A percentile compares a stretch with the other conserved stretches of the same genome.
These are phyloP conservation scores for Penicillium cataractarum DNA, from an alignment of 495 filamentous ascomycete species.

Conservation along the genomic window DNA sequence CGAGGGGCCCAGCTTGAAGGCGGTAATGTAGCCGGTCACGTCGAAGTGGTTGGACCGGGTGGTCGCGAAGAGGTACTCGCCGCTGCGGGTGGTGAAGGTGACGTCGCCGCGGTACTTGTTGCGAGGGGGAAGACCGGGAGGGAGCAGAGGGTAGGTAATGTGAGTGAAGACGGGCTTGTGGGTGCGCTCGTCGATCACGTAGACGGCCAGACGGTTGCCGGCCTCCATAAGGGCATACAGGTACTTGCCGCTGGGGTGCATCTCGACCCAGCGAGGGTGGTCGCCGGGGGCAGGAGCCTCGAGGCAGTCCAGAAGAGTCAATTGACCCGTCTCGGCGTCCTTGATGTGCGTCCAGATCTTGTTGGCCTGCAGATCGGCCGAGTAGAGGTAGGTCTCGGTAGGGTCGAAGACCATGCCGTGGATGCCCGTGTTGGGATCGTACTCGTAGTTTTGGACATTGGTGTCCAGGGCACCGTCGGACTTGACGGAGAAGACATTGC, in stretches of 20 bases:
- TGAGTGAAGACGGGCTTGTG: constrained; percentile 83
- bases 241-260: constrained; percentile 74
- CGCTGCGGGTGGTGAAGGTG: constrained; percentile 65
- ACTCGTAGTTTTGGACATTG: constrained; percentile 81
- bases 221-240: constrained; percentile 86
- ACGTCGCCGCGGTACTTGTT: constrained; percentile 78
- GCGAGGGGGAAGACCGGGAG: constrained; percentile 57
- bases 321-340: constrained; percentile 59
- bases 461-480: constrained; percentile 60
- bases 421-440: constrained; percentile 72
- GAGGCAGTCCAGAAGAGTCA: constrained; percentile 68
- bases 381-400: constrained; percentile 82
- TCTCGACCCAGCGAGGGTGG: constrained; percentile 84
- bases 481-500: constrained; percentile 75
- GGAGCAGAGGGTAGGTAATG: constrained; percentile 75
- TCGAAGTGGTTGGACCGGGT: constrained; percentile 74
- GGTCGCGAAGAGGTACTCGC: constrained; percentile 78
- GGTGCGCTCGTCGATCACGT: constrained; percentile 74
- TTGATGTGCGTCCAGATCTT: constrained; percentile 87
- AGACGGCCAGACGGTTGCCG: constrained; percentile 77
- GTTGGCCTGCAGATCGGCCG: constrained; percentile 80
- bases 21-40: constrained; percentile 78
- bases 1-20: constrained; percentile 68
- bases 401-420: constrained; percentile 91
- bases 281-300: constrained; percentile 71